A percentile compares a stretch with the other conserved stretches of the same genome.
These are phyloP conservation scores for Pezicula carpinea DNA, from an alignment of 2,329 filamentous ascomycete genomes.

Conservation along the genomic window DNA sequence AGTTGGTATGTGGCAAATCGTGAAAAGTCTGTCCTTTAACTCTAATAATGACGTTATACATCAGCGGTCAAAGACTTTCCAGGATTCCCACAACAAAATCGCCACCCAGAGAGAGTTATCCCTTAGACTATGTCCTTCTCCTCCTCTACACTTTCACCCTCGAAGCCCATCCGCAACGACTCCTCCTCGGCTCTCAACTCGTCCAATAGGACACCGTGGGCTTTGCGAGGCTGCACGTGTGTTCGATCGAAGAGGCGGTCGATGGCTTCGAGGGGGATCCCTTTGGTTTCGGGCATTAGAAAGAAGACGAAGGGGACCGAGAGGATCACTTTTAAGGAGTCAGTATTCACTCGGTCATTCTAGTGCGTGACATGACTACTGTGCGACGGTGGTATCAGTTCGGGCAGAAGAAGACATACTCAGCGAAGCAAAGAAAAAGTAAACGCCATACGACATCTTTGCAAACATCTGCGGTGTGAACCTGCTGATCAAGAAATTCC, in stretches of 20 bases:
- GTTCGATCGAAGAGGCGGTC: constrained; percentile 50
- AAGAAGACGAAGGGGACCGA: neutral
- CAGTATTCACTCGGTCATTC: too few relatives aligned
- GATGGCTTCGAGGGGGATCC: constrained; percentile 60
- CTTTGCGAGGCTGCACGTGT: neutral
- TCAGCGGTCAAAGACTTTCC: too few relatives aligned
- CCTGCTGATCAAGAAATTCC: constrained; percentile 63
- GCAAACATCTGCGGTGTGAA: constrained; percentile 64
- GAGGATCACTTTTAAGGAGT: neutral
- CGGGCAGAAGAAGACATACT: constrained; percentile 57
- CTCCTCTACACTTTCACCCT: neutral
- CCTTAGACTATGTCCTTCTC: neutral
- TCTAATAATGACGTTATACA: too few relatives aligned
- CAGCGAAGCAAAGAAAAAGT: constrained; percentile 63
- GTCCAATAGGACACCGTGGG: neutral
- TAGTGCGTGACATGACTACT: too few relatives aligned
- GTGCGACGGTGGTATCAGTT: too few relatives aligned
- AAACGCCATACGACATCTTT: constrained; percentile 56
- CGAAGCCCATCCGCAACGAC: neutral
- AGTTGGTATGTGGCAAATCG: too few relatives aligned
- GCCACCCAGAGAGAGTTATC: too few relatives aligned
- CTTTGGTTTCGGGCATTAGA: constrained; percentile 58
- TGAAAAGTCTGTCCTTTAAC: too few relatives aligned
- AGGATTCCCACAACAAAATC: too few relatives aligned
- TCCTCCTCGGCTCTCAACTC: neutral